Base-by-base conservation (phyloP, 129 eudicot species). In the Logfia minima region DNA sequence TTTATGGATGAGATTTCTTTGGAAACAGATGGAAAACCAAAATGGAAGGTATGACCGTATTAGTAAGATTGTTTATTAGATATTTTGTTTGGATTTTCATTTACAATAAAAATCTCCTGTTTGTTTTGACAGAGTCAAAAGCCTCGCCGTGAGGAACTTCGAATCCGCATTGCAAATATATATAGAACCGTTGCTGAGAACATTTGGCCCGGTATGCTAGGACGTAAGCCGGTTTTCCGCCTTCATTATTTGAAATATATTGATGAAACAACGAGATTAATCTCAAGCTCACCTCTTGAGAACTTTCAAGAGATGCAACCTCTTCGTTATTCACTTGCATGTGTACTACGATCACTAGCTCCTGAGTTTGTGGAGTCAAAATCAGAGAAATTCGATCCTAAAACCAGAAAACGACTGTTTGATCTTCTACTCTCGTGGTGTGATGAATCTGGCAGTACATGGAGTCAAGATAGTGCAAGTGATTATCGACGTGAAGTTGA, bases 81-180 rank as follows among this genome's bases (percentile, higher is more conserved):
- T 68, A 14, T 34, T 68, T 19, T 58, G 24, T 58, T 58, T 19
- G 34, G 51, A 26, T 60, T 41, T 71, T 70, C 19, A 16, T 43
- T 66, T 43, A 26, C 23, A n/a, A n/a, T 58, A 69, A 58, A 8
- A 17, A 26, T 66, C 58, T 56, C 39, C 16, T 66, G 0, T 66
- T 58, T 60, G 10, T 75, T 66, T 69, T 66, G 69, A 66, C 93
- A 94, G 99, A 89, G 87, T 81, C 99, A 94, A 84, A 94, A 88
- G 83, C 91, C 96, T 76, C 97, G 99, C 43, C 99, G 99, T 61
- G 99, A 94, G 86, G 99, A 94, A 79, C 93, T 94, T 45, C 97
- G 97, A n/a, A 79, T 89, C 84, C 99, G 93, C 72, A 85, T 86
- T 55, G 93, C 99, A 82, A 94, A 94, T 84, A 94, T 94, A 72